Evolutionary conservation across 2,329 filamentous ascomycete species (phyloP).

Genomic region (Dactylellina leptospora): DNA sequence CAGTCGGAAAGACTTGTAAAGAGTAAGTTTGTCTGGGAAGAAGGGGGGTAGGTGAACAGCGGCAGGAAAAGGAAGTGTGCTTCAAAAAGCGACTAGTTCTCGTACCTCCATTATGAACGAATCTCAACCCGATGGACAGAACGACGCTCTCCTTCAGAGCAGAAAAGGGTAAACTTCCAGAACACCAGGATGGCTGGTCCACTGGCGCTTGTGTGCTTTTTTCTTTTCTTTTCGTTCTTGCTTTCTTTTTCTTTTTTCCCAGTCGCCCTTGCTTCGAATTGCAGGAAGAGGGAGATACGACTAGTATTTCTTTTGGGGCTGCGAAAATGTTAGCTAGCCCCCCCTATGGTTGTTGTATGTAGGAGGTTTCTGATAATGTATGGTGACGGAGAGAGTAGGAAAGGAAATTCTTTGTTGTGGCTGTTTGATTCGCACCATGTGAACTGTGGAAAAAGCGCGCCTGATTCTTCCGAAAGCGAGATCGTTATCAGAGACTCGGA

Average conservation of each 20-base stretch:
- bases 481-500: slow-evolving; percentile 25
- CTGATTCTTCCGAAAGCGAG: slow-evolving; percentile 46
- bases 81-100: slow-evolving; percentile 33
- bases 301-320: slow-evolving; percentile 42
- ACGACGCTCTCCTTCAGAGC: slow-evolving; percentile 17
- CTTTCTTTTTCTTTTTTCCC: slow-evolving; percentile 14
- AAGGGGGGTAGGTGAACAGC: slow-evolving; percentile 10
- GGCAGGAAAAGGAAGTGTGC: slow-evolving; percentile 20
- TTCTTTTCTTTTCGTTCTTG: slow-evolving; percentile 37
- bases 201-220: slow-evolving; percentile 20
- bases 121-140: slow-evolving; percentile 40
- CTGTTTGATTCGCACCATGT: slow-evolving; percentile 36
- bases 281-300: slow-evolving; percentile 16
- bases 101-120: slow-evolving; percentile 52
- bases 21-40: slow-evolving; percentile 15
- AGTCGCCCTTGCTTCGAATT: slow-evolving; percentile 32
- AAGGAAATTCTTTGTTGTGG: slow-evolving; percentile 49
- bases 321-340: slow-evolving; percentile 46
- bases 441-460: slow-evolving; percentile 33
- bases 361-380: slow-evolving; percentile 51
- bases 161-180: slow-evolving; percentile 51
- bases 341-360: slow-evolving; percentile 25
- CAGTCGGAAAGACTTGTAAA: slow-evolving; percentile 1
- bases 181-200: slow-evolving; percentile 47
- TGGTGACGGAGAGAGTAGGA: slow-evolving; percentile 38